These are phyloP conservation scores for Aphanomyces euteiches DNA, from an alignment of 352 stramenopile genomes.

Conservation along the genomic window DNA sequence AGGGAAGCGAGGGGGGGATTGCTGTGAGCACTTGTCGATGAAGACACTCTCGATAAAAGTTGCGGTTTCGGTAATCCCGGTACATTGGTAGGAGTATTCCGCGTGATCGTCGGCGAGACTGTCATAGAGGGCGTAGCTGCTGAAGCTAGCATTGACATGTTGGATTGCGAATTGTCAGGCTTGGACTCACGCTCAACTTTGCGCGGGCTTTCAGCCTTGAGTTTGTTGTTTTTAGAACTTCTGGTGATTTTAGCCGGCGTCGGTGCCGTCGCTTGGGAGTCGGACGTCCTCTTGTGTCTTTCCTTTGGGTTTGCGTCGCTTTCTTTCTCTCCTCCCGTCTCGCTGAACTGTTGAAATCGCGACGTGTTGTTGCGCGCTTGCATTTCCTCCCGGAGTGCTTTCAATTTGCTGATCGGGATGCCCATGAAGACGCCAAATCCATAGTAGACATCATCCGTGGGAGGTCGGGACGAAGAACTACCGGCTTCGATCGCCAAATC, in stretches of 20 bases:
- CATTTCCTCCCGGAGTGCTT: constrained; percentile 61
- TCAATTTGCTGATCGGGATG: constrained; percentile 73
- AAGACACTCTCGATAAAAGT: neutral
- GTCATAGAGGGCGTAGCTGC: neutral
- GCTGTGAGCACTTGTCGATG: neutral
- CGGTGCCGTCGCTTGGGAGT: neutral
- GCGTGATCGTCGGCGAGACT: neutral
- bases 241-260: constrained; percentile 4
- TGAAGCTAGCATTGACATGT: neutral
- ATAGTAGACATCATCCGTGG: constrained; percentile 82
- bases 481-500: constrained; percentile 27
- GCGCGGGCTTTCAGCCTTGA: constrained; percentile 12
- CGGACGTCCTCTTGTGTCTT: neutral
- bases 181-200: neutral
- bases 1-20: no score
- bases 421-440: constrained; percentile 87
- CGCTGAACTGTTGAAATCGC: constrained; percentile 23
- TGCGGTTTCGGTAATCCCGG: neutral
- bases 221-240: constrained; percentile 1
- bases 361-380: constrained; percentile 32
- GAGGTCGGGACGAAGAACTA: neutral
- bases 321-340: constrained; percentile 18
- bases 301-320: constrained; percentile 8
- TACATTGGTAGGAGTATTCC: neutral
- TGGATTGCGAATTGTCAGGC: constrained; percentile 8